A percentile compares a stretch with the other conserved stretches of the same genome.
These are phyloP conservation scores for Lipomyces orientalis DNA, from an alignment of 805 yeast genomes.

Conservation along the genomic window DNA sequence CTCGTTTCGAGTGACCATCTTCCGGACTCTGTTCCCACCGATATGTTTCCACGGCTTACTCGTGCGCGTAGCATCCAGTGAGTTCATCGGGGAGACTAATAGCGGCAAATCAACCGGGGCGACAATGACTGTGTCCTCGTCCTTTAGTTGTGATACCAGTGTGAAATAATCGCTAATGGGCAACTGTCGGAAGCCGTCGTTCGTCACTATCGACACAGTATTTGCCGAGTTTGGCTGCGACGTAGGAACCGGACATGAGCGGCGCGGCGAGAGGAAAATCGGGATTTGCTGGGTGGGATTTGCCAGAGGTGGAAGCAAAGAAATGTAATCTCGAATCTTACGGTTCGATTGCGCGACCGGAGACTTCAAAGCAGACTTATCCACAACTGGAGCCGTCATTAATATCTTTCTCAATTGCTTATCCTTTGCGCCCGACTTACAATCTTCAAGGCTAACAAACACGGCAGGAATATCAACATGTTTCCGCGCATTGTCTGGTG, in stretches of 20 bases:
- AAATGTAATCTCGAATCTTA: constrained; percentile 34
- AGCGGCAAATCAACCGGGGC: constrained; percentile 42
- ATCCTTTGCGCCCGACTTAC: constrained; percentile 23
- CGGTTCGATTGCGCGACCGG: constrained; percentile 24
- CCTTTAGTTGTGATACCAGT: constrained; percentile 37
- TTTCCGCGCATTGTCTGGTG: constrained; percentile 48
- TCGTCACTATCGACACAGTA: constrained; percentile 45
- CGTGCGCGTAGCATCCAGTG: constrained; percentile 13
- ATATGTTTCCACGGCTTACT: constrained; percentile 18
- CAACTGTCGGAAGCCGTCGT: constrained; percentile 47
- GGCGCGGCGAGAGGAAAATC: constrained; percentile 41
- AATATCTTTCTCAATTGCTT: neutral
- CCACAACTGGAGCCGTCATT: constrained; percentile 40
- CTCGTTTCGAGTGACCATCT: constrained; percentile 46
- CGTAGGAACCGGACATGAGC: constrained; percentile 44
- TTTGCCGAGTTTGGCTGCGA: constrained; percentile 46
- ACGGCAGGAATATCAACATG: constrained; percentile 39
- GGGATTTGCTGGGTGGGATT: constrained; percentile 30
- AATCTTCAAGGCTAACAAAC: constrained; percentile 48
- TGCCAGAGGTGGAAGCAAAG: constrained; percentile 41
- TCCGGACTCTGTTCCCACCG: constrained; percentile 48
- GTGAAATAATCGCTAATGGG: constrained; percentile 38
- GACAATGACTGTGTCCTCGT: constrained; percentile 45
- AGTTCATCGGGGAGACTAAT: constrained; percentile 24
- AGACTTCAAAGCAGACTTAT: constrained; percentile 39